Percentiles rank a stretch among this genome's conserved stretches.
Conservation (phyloP, 2,329 filamentous ascomycete genomes). For the Monosporascus sp. region DNA sequence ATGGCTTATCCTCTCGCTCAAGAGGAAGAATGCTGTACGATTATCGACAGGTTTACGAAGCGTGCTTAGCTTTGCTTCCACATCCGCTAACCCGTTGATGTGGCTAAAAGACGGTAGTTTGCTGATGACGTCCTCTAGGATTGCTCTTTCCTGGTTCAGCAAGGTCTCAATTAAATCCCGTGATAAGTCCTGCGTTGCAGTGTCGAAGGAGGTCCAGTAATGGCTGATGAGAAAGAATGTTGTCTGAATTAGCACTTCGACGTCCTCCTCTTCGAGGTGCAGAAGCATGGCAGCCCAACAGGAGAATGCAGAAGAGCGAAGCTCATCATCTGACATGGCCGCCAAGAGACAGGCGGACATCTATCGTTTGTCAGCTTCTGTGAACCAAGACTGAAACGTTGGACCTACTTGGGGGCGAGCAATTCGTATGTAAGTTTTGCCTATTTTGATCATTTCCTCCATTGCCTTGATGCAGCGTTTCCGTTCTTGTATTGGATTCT, state of each 20-base stretch:
- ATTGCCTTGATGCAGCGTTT: conserved; percentile 75
- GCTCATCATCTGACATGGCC: conserved; percentile 66
- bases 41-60: conserved; percentile 63
- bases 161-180: conserved; percentile 61
- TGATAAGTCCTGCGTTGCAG: conserved; percentile 53
- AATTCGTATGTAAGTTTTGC: conserved; percentile 66
- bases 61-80: conserved; percentile 60
- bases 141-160: conserved; percentile 54
- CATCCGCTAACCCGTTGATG: conserved; percentile 63
- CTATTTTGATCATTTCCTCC: conserved; percentile 79
- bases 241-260: conserved; percentile 76
- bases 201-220: conserved; percentile 69
- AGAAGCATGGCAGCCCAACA: conserved; percentile 80
- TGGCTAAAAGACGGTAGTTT: conserved; percentile 73
- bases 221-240: conserved; percentile 83
- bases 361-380: conserved; percentile 38
- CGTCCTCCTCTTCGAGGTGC: conserved; percentile 71
- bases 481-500: conserved; percentile 61
- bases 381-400: neutral
- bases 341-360: conserved; percentile 91
- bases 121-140: conserved; percentile 63
- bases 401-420: conserved; percentile 75
- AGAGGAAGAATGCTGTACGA: conserved; percentile 64
- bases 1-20: conserved; percentile 68
- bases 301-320: conserved; percentile 75